Percentiles rank a stretch among this genome's conserved stretches.
phyloP scores from a whole-genome alignment of 1,284 basidiomycete genomes.

The Bjerkandera adusta region DNA sequence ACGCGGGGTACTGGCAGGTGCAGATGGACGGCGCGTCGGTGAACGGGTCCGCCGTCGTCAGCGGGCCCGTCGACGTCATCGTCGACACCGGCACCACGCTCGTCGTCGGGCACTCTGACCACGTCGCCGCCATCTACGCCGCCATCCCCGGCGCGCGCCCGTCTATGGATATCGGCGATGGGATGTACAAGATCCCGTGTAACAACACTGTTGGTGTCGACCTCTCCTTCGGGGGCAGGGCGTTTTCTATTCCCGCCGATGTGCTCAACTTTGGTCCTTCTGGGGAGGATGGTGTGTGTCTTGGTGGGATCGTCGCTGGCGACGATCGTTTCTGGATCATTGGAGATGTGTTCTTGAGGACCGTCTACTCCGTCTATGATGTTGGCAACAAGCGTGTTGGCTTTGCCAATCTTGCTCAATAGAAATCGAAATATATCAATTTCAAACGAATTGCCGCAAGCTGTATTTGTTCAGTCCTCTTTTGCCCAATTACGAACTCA shows the following conservation, averaged over 20 bases:
- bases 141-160: slow-evolving; percentile 49
- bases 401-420: slow-evolving; percentile 23
- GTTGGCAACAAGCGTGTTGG: slow-evolving; percentile 22
- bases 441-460: neutral
- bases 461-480: neutral
- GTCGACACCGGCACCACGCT: slow-evolving; percentile 76
- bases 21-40: slow-evolving; percentile 20
- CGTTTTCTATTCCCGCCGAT: slow-evolving; percentile 12
- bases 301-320: slow-evolving; percentile 22
- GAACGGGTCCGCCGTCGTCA: slow-evolving; percentile 28
- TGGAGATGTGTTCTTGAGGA: slow-evolving; percentile 25
- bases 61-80: slow-evolving; percentile 54
- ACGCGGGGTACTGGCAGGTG: slow-evolving; percentile 25
- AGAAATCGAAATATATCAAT: neutral
- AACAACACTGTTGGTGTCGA: slow-evolving; percentile 14
- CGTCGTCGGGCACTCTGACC: slow-evolving; percentile 58
- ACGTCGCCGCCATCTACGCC: slow-evolving; percentile 52
- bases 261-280: slow-evolving; percentile 7
- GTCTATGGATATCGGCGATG: slow-evolving; percentile 1
- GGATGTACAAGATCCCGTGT: slow-evolving; percentile 36
- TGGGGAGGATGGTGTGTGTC: slow-evolving; percentile 13
- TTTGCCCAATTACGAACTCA: no score
- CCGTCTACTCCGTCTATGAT: slow-evolving; percentile 26
- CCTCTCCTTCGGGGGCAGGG: slow-evolving; percentile 21
- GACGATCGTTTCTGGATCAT: slow-evolving; percentile 24